Base-by-base conservation (phyloP, 371 early-diverging fungal genomes). In the Apophysomyces ossiformis region DNA sequence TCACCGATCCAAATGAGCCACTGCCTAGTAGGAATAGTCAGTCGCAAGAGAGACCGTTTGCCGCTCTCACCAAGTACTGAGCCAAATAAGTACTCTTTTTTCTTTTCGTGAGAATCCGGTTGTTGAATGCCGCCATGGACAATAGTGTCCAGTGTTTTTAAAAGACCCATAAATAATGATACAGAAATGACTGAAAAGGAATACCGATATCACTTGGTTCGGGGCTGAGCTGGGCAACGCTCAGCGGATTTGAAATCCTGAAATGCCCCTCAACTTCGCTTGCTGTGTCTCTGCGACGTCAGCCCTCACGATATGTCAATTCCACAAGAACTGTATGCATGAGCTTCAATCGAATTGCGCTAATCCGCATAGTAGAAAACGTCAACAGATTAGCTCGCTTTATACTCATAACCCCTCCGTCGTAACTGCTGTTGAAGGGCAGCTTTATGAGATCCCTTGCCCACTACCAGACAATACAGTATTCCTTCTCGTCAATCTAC, bases 1-100 rank as follows among this genome's bases (percentile, higher is more conserved):
- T 86, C 21, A 93, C 93, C 32, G 85, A 85, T n/a, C 92, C 93
- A 70, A 88, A 92, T 3, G 91, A 87, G n/a, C 93, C 93, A 11
- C 87, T 81, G 41, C 93, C 90, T 86, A 70, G 16, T 2, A 43
- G 37, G 46, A 57, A 56, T 18, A 12, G 57, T n/a, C 46, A 9
- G 50, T 12, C 6, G 11, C 13, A 57, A 54, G n/a, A 11, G 15
- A 26, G 32, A 26, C 32, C 58, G 9, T 41, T 61, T n/a, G 38
- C 21, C 15, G 35, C 41, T 54, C 64, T 74, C 77, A 87, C 88
- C 91, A 16, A 91, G 81, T 21, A 77, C 81, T 8, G 71, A 68
- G 11, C 83, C 85, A 69, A 91, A 89, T 6, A 73, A 73, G 72
- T 90, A 91, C 57, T 83, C 74, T 66, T 87, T 88, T 69, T 89